These are phyloP conservation scores for Penicillium odoratum DNA, from an alignment of 495 filamentous ascomycete genomes.

Conservation along the genomic window DNA sequence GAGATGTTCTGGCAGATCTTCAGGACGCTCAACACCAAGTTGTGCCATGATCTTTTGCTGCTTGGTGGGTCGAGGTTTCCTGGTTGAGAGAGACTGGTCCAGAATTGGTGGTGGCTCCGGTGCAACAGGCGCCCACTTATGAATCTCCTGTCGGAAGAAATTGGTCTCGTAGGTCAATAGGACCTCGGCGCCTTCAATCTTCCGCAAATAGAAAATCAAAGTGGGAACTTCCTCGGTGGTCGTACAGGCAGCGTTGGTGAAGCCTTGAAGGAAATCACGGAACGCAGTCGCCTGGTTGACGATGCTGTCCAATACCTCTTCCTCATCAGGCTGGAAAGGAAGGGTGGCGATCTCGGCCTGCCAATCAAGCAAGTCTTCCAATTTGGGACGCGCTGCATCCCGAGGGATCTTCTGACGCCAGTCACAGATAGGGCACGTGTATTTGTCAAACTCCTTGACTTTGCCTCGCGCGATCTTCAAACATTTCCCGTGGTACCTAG, in stretches of 20 bases:
- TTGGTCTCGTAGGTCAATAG: constrained; percentile 91
- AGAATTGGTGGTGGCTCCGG: constrained; percentile 78
- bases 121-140: constrained; percentile 94
- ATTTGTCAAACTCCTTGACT: constrained; percentile 97
- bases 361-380: constrained; percentile 89
- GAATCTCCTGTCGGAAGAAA: constrained; percentile 93
- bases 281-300: constrained; percentile 82
- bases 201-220: constrained; percentile 95
- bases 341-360: constrained; percentile 77
- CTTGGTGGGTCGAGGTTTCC: constrained; percentile 96
- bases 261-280: constrained; percentile 74
- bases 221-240: constrained; percentile 84
- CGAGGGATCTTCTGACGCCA: constrained; percentile 97
- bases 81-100: constrained; percentile 84
- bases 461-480: constrained; percentile 97
- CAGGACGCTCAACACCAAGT: constrained; percentile 80
- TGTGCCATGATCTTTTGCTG: constrained; percentile 93
- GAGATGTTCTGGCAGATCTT: constrained; percentile 80
- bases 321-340: constrained; percentile 96
- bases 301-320: constrained; percentile 79
- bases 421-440: constrained; percentile 97
- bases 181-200: constrained; percentile 97
- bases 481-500: constrained; percentile 95
- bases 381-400: constrained; percentile 93
- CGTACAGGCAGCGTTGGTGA: constrained; percentile 77